Conservation (phyloP, 2,329 filamentous ascomycete genomes). For the Pezicula carpinea region DNA sequence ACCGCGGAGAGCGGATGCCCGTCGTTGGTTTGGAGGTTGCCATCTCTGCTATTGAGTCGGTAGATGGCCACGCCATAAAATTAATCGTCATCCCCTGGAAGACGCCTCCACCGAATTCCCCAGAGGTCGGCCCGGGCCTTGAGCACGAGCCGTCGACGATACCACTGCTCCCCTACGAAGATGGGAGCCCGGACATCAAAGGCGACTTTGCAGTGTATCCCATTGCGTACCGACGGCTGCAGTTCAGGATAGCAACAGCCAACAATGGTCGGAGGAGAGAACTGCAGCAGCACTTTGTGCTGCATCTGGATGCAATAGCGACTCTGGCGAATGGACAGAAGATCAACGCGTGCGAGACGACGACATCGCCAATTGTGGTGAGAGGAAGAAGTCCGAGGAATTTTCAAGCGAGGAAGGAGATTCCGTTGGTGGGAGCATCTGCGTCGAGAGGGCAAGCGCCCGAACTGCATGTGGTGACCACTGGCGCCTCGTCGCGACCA, state of each 20-base stretch:
- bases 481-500: conserved; percentile 14
- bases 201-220: conserved; percentile 84
- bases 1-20: conserved; percentile 77
- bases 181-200: conserved; percentile 28
- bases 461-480: conserved; percentile 25
- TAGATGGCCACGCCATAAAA: conserved; percentile 86
- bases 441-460: conserved; percentile 28
- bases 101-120: conserved; percentile 76
- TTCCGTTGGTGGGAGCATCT: conserved; percentile 56
- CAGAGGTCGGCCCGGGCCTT: conserved; percentile 56
- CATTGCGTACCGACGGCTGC: conserved; percentile 88
- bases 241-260: conserved; percentile 91
- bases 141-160: conserved; percentile 87
- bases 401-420: conserved; percentile 90
- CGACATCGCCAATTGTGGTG: conserved; percentile 88
- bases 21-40: conserved; percentile 80
- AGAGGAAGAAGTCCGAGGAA: conserved; percentile 89
- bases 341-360: conserved; percentile 75
- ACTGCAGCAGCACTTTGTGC: conserved; percentile 90
- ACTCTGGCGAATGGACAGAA: conserved; percentile 81
- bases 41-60: conserved; percentile 90
- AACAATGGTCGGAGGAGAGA: conserved; percentile 95
- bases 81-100: conserved; percentile 98
- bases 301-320: conserved; percentile 80
- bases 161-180: conserved; percentile 64